Base-by-base conservation (phyloP, 352 stramenopile species). In the Globisporangium uncinulatum region DNA sequence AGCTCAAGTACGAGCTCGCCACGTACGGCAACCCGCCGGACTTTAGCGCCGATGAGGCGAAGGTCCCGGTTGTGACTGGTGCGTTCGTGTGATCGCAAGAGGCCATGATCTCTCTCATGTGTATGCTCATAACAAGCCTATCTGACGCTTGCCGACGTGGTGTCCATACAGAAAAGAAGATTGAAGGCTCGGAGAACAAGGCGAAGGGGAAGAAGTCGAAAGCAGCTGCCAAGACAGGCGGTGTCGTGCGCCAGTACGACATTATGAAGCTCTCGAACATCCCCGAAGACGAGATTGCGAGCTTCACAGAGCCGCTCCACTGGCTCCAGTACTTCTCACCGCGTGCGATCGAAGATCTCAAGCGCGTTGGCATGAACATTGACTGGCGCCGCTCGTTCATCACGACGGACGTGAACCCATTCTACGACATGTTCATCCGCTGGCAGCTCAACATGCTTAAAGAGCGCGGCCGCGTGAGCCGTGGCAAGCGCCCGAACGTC, bases 321-420 rank as follows among this genome's bases (percentile, higher is more conserved):
- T 99, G 98, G 98, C 79, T 99, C 29, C 70, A 86, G 54, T 99
- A 99, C 79, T 99, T 99, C 77, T 96, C 98, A 19, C 98, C 97
- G 15, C 87, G 98, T 61, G 97, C 97, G 43, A 74, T 95, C 29
- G 64, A 81, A n/a, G 97, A 99, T 73, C 79, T 99, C 51, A 97
- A 98, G 71, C 84, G 84, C 55, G 99, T 99, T 66, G 98, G 98
- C 44, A 83, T 94, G 49, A 91, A 87, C 64, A 94, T 99, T 14
- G 98, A 99, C 75, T 99, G 97, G 97, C 79, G 98, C 59, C 87
- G 98, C 31, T 96, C 92, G 34, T 99, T 99, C 79, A 99, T 99
- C 69, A 99, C 98, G 17, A 99, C 98, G 37, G 87, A 97, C 44
- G 89, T 98, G 34, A 99, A 99, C 79, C 95, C 95, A 17, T 99